phyloP scores from a whole-genome alignment of 768 basidiomycete genomes.

The Tylopilus felleus region DNA sequence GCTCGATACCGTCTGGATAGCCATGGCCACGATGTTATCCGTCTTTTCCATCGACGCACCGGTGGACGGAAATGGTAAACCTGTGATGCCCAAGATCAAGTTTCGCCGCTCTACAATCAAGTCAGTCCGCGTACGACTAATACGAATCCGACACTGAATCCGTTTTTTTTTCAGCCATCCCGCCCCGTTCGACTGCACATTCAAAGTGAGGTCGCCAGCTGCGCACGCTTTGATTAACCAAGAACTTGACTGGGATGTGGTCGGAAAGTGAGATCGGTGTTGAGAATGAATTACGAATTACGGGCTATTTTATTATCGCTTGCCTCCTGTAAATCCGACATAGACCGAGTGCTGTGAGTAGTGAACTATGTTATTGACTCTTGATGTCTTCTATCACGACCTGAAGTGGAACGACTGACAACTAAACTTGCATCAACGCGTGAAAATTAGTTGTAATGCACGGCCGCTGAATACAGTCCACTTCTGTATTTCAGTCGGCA shows the following conservation, averaged over 20 bases:
- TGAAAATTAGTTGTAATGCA: too few species aligned
- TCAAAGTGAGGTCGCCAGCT: not conserved
- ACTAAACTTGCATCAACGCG: too few species aligned
- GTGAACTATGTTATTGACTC: too few species aligned
- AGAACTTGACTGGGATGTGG: not conserved
- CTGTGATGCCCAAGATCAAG: slow-evolving; percentile 1
- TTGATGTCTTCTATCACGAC: too few species aligned
- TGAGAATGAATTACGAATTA: too few species aligned
- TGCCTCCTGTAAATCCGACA: too few species aligned
- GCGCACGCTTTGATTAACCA: not conserved
- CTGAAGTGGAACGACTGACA: too few species aligned
- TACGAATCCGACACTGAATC: not conserved
- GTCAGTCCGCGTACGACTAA: not conserved
- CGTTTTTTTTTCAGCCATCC: not conserved
- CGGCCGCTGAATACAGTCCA: too few species aligned
- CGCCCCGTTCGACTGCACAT: not conserved
- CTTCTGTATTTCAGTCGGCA: too few species aligned
- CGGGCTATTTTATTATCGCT: too few species aligned
- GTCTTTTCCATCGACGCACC: slow-evolving; percentile 2
- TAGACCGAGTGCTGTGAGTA: too few species aligned
- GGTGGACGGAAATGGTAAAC: not conserved
- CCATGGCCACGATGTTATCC: not conserved
- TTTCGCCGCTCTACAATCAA: slow-evolving; percentile 7
- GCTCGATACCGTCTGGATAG: slow-evolving; percentile 2
- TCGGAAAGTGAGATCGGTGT: not conserved